Base-by-base conservation (phyloP, 139 green algal species). In the Tetratostichococcus sp. region DNA sequence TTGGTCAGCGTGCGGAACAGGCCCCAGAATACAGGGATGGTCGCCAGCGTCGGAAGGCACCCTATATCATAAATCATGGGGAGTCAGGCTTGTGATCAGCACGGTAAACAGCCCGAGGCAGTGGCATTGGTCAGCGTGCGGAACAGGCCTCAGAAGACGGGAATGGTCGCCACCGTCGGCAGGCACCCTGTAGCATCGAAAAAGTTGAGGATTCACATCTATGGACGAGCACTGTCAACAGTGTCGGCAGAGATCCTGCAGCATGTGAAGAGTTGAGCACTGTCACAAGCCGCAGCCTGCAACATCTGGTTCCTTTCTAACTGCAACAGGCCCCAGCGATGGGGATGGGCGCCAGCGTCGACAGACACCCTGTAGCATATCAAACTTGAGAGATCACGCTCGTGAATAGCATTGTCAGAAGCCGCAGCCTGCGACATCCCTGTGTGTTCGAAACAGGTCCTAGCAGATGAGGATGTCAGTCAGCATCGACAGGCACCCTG, bases 11-110 rank as follows among this genome's bases (percentile, higher is more conserved):
- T 90, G 42, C 88, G 69, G 86, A 93, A 98, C 3, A 98, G 86
- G 6, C 92, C 93, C 66, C 94, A 93, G 84, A 97, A 97, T 74
- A 98, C 89, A 30, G 93, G 93, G 76, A 98, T 95, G 72, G 93
- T 96, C 30, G 91, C 92, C 28, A 98, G 75, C 0, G 92, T 91
- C 25, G 93, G 93, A 74, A 97, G 74, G 82, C 93, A 97, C 65
- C 93, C 93, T 85, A 82, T 72, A n/a, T n/a, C n/a, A n/a, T n/a
- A n/a, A n/a, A n/a, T n/a, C n/a, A n/a, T n/a, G n/a, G n/a, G n/a
- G 26, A 30, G 69, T n/a, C n/a, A n/a, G n/a, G n/a, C n/a, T n/a
- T n/a, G 66, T 14, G 66, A n/a, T n/a, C n/a, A 75, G 74, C 74
- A 74, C n/a, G n/a, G n/a, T n/a, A 50, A 50, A 11, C 8, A 30